Percentiles rank a stretch among this genome's conserved stretches.
Conservation (phyloP, 2,329 filamentous ascomycete species). For the Xylaria sp. region DNA sequence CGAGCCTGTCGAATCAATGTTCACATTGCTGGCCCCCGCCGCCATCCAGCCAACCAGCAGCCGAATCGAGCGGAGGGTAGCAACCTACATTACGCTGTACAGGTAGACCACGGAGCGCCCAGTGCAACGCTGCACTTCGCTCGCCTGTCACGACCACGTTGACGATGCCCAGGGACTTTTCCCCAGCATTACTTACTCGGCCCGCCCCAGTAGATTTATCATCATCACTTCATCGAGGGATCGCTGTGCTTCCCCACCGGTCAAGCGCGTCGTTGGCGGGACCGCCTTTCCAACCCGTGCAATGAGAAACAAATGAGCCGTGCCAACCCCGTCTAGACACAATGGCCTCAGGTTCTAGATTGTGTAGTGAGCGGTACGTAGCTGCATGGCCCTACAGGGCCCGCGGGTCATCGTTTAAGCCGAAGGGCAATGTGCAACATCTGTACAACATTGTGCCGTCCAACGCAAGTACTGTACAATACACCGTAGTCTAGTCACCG, state of each 20-base stretch:
- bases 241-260: constrained; percentile 9
- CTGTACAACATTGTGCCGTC: background rate
- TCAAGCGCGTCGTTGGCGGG: constrained; percentile 8
- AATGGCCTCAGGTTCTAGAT: constrained; percentile 17
- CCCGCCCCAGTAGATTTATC: constrained; percentile 33
- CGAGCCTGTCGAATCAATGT: constrained; percentile 14
- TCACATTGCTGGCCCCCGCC: background rate
- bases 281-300: constrained; percentile 20
- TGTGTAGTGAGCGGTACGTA: background rate
- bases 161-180: constrained; percentile 25
- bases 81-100: constrained; percentile 5
- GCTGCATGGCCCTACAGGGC: constrained; percentile 5
- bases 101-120: constrained; percentile 21
- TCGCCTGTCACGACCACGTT: constrained; percentile 34
- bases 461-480: too few relatives aligned
- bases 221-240: constrained; percentile 37
- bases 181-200: constrained; percentile 20
- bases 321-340: background rate
- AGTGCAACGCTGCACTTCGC: constrained; percentile 31
- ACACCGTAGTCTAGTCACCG: background rate
- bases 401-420: constrained; percentile 18
- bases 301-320: constrained; percentile 7
- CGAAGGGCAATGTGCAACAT: constrained; percentile 13
- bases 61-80: background rate
- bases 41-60: constrained; percentile 10